phyloP scores from a whole-genome alignment of 441 rosid genomes.

The Adansonia grandidieri region DNA sequence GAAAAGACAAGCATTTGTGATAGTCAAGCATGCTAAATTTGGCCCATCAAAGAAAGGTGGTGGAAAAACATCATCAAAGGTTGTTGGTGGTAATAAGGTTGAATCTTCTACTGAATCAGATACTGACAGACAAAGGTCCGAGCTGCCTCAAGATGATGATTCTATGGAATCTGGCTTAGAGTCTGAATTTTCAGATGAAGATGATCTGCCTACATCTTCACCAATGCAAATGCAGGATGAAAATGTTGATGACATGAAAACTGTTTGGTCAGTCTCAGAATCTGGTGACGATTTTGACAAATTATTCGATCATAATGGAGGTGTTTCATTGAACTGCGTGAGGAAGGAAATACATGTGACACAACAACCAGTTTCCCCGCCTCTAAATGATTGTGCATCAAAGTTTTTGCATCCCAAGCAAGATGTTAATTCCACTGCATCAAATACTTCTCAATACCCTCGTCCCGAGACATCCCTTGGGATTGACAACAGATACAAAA shows the following conservation, averaged over 20 bases:
- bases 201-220: conserved; percentile 26
- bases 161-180: conserved; percentile 33
- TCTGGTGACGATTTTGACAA: conserved; percentile 34
- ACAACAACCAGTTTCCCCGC: conserved; percentile 14
- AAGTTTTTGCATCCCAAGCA: conserved; percentile 22
- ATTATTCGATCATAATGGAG: conserved; percentile 7
- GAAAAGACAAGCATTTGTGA: conserved; percentile 61
- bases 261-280: conserved; percentile 32
- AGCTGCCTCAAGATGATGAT: conserved; percentile 30
- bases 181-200: conserved; percentile 39
- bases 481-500: conserved; percentile 51
- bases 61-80: conserved; percentile 47
- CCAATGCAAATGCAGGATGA: conserved; percentile 15
- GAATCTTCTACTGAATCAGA: conserved; percentile 20
- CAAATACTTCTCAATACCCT: conserved; percentile 24
- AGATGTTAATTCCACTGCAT: conserved; percentile 20
- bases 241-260: conserved; percentile 6
- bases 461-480: conserved; percentile 28
- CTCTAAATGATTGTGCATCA: conserved; percentile 21
- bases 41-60: conserved; percentile 76
- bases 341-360: not conserved
- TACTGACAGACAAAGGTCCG: conserved; percentile 18
- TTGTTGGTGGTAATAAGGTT: conserved; percentile 20
- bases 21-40: conserved; percentile 77
- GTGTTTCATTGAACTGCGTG: not conserved